A percentile compares a stretch with the other conserved stretches of the same genome.
phyloP scores from a whole-genome alignment of 1,284 basidiomycete genomes.

The Rhodofomes roseus region DNA sequence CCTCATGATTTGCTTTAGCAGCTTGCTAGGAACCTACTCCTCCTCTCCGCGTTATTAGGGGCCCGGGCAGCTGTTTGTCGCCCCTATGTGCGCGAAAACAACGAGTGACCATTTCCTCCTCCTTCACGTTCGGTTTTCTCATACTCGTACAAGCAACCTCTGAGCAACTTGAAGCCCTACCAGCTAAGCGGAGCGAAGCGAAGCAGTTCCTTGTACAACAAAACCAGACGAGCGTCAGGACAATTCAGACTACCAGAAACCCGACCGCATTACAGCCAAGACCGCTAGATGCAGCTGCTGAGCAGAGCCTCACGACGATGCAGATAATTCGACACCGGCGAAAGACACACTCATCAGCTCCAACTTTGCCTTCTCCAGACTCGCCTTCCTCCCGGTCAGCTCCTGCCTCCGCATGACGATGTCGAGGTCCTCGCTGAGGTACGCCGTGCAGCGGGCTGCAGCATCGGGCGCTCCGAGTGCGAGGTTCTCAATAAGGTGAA shows the following conservation, averaged over 20 bases:
- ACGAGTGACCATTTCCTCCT: too few relatives aligned
- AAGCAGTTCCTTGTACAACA: too few relatives aligned
- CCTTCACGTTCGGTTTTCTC: too few relatives aligned
- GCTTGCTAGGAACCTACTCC: too few relatives aligned
- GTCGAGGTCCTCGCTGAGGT: constrained; percentile 39
- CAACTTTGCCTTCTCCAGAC: constrained; percentile 28
- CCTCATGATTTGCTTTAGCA: too few relatives aligned
- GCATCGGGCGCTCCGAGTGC: constrained; percentile 34
- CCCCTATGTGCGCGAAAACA: too few relatives aligned
- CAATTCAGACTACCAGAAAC: background rate
- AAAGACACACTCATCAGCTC: constrained; percentile 22
- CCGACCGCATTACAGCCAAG: background rate
- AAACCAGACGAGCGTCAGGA: too few relatives aligned
- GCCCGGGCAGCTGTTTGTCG: too few relatives aligned
- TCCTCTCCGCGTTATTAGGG: too few relatives aligned
- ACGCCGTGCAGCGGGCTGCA: constrained; percentile 31
- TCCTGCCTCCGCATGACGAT: constrained; percentile 35
- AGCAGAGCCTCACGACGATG: background rate
- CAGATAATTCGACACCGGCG: background rate
- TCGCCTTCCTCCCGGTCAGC: constrained; percentile 26
- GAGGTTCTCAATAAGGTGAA: constrained; percentile 35
- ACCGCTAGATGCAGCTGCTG: background rate
- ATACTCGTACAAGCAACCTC: too few relatives aligned
- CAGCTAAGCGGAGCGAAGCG: too few relatives aligned
- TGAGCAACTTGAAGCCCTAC: too few relatives aligned